phyloP scores from a whole-genome alignment of 129 eudicot species.

The Dittrichia graveolens region DNA sequence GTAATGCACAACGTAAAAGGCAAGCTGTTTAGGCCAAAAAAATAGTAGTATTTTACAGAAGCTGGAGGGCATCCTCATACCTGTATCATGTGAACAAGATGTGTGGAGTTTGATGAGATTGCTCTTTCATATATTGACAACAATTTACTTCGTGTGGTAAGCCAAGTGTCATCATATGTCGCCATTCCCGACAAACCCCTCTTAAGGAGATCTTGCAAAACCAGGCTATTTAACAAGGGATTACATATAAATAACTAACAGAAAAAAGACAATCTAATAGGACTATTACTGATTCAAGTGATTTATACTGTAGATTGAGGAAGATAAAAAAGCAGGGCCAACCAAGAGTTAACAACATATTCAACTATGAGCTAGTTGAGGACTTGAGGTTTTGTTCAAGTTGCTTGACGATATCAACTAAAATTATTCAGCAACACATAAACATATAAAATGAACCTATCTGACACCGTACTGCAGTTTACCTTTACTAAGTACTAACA shows the following conservation, averaged over 20 bases:
- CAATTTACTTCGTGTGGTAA: conserved; percentile 57
- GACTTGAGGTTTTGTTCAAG: conserved; percentile 17
- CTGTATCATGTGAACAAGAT: conserved; percentile 82
- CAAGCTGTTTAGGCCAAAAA: background rate
- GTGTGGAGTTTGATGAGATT: conserved; percentile 69
- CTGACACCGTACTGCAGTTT: background rate
- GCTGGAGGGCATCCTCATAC: conserved; percentile 41
- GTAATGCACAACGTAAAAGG: conserved; percentile 7
- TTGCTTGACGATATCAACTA: conserved; percentile 9
- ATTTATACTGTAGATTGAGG: conserved; percentile 17
- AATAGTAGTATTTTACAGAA: no score
- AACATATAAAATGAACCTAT: background rate
- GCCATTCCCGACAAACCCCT: conserved; percentile 53
- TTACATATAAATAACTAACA: conserved; percentile 35
- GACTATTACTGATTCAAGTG: conserved; percentile 9
- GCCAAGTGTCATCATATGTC: conserved; percentile 67
- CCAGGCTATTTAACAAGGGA: conserved; percentile 59
- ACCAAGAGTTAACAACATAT: conserved; percentile 10
- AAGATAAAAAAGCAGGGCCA: conserved; percentile 17
- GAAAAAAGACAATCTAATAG: conserved; percentile 1
- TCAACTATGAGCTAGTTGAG: conserved; percentile 12
- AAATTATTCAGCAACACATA: background rate
- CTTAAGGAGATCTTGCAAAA: conserved; percentile 84
- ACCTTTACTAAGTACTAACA: conserved; percentile 6
- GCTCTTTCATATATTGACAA: conserved; percentile 66